A percentile compares a stretch with the other conserved stretches of the same genome.
Conservation (phyloP, 2,329 filamentous ascomycete species). For the Calonectria pseudoreteaudii region DNA sequence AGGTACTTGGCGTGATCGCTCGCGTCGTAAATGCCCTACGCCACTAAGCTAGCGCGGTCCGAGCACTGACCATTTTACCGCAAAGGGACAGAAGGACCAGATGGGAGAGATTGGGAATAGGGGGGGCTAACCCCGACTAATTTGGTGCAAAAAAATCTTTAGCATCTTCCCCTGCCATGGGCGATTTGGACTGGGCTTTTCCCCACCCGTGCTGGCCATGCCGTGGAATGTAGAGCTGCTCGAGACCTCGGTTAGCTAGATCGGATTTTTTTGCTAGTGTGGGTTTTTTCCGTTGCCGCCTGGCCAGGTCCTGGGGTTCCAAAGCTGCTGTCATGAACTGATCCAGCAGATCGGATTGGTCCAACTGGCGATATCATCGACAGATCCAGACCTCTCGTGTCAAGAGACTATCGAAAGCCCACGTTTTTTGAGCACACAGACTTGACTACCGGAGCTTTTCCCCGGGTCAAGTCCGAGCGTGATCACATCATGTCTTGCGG, state of each 20-base stretch:
- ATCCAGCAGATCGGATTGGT: neutral
- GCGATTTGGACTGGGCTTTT: neutral
- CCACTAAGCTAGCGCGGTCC: neutral
- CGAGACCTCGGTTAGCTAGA: neutral
- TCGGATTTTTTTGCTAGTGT: neutral
- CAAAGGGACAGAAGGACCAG: neutral
- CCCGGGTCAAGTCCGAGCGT: neutral
- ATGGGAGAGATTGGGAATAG: neutral
- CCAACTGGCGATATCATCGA: neutral
- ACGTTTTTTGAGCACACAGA: neutral
- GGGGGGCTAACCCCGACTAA: neutral
- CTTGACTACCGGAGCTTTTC: neutral
- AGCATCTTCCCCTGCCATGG: neutral
- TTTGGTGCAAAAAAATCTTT: neutral
- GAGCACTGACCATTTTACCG: neutral
- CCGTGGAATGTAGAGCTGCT: neutral
- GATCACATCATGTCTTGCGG: neutral
- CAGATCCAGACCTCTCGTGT: neutral
- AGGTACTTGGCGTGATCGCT: neutral
- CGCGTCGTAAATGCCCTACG: neutral
- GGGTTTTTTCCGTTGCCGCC: neutral
- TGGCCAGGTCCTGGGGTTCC: neutral
- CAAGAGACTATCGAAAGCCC: neutral
- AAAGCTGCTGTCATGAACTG: neutral
- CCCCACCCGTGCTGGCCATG: neutral